Conservation (phyloP, 108 stramenopile species). For the Heterococcus sp. region DNA sequence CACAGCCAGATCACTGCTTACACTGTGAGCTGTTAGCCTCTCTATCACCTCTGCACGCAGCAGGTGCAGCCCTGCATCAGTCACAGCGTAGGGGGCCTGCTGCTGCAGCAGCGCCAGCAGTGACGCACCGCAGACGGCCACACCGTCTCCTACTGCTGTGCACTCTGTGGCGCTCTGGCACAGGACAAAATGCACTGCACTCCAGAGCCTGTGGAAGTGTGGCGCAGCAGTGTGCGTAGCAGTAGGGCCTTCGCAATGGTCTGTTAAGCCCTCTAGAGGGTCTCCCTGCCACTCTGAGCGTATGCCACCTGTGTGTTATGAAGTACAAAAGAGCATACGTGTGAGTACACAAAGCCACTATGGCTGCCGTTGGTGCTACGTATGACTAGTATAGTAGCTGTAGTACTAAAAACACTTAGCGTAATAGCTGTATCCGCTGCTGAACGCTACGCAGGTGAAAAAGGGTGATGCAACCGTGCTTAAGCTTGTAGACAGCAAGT, state of each 20-base stretch:
- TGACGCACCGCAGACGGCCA: conserved; percentile 44
- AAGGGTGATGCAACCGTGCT: neutral
- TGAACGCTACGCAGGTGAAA: neutral
- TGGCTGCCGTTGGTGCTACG: neutral
- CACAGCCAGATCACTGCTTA: too few species aligned
- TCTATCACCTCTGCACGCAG: neutral
- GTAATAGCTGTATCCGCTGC: neutral
- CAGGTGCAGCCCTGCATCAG: neutral
- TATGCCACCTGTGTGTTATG: neutral
- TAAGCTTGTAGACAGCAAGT: neutral
- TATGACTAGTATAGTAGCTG: neutral
- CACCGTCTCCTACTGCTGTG: conserved; percentile 56
- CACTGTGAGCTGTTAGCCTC: too few species aligned
- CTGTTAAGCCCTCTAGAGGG: neutral
- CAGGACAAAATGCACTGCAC: conserved; percentile 55
- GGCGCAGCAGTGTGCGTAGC: neutral
- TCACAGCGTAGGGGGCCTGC: neutral
- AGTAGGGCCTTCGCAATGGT: neutral
- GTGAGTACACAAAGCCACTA: neutral
- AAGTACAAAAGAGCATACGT: too few species aligned
- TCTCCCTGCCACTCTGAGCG: neutral
- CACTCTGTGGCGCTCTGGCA: conserved; percentile 45
- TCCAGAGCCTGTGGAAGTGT: conserved; percentile 51
- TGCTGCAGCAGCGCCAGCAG: conserved; percentile 50
- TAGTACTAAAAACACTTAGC: neutral